Percentiles rank a stretch among this genome's conserved stretches.
Evolutionary conservation across 2,329 filamentous ascomycete species (phyloP).

Genomic region (Hymenoscyphus albidus): DNA sequence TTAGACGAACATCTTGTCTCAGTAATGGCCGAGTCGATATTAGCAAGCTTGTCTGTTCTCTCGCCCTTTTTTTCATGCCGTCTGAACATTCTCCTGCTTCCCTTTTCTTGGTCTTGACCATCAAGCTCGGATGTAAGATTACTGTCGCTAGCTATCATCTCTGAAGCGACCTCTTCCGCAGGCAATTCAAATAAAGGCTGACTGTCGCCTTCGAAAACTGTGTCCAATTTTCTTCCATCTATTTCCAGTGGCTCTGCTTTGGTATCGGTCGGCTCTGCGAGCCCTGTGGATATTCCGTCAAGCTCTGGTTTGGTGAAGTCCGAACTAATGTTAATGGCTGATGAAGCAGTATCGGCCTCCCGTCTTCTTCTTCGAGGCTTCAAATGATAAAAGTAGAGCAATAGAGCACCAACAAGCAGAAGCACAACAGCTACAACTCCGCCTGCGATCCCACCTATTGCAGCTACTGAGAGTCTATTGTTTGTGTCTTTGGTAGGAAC

Average conservation of each 20-base stretch:
- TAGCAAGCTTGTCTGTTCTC: neutral
- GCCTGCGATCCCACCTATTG: constrained; percentile 18
- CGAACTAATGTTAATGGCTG: neutral
- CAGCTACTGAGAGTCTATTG: constrained; percentile 8
- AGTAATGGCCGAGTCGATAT: neutral
- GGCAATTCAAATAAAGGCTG: constrained; percentile 10
- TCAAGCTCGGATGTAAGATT: neutral
- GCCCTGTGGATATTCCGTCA: neutral
- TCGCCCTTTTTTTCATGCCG: neutral
- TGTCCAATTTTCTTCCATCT: neutral
- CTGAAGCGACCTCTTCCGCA: constrained; percentile 12
- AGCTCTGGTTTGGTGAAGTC: constrained; percentile 10
- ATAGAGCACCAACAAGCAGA: neutral
- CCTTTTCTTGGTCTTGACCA: neutral
- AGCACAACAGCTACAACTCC: constrained; percentile 2
- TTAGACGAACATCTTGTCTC: neutral
- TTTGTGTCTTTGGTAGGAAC: neutral
- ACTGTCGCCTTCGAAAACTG: constrained; percentile 4
- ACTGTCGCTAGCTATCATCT: constrained; percentile 4
- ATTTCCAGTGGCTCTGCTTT: neutral
- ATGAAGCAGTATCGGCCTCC: neutral
- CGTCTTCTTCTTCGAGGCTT: constrained; percentile 5
- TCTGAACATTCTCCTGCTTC: neutral
- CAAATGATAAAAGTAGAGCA: constrained; percentile 4
- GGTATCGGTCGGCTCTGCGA: neutral